Conservation (phyloP, 805 yeast species). For the Candida qinlingensis region DNA sequence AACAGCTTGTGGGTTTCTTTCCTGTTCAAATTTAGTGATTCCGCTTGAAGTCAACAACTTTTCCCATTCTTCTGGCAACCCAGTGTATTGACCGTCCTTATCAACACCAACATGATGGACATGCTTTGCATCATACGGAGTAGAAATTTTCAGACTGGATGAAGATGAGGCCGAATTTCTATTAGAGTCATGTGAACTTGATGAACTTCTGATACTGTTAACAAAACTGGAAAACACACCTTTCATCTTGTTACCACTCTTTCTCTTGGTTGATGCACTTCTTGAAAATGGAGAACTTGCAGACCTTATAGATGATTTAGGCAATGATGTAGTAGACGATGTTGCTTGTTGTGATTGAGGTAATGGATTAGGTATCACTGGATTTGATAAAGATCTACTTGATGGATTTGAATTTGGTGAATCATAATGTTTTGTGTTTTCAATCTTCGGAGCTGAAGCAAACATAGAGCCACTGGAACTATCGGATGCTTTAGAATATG, state of each 20-base stretch:
- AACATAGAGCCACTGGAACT: slow-evolving; percentile 7
- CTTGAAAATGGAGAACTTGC: slow-evolving; percentile 21
- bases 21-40: slow-evolving; percentile 81
- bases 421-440: not conserved
- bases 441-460: slow-evolving; percentile 6
- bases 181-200: slow-evolving; percentile 15
- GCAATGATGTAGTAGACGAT: slow-evolving; percentile 12
- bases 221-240: slow-evolving; percentile 52
- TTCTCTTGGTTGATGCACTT: slow-evolving; percentile 24
- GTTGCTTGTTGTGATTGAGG: slow-evolving; percentile 1
- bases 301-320: slow-evolving; percentile 19
- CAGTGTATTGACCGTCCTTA: slow-evolving; percentile 79
- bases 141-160: slow-evolving; percentile 56
- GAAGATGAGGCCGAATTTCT: slow-evolving; percentile 13
- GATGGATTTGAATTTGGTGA: slow-evolving; percentile 1
- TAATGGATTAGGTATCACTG: not conserved
- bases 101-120: slow-evolving; percentile 93
- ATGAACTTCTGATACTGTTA: slow-evolving; percentile 39
- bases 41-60: slow-evolving; percentile 77
- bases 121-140: slow-evolving; percentile 87
- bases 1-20: slow-evolving; percentile 90
- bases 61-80: slow-evolving; percentile 93
- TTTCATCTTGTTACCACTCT: slow-evolving; percentile 47
- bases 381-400: not conserved
- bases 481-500: slow-evolving; percentile 5